A percentile compares a stretch with the other conserved stretches of the same genome.
Conservation (phyloP, 139 green algal genomes). For the Choricystis sp. region DNA sequence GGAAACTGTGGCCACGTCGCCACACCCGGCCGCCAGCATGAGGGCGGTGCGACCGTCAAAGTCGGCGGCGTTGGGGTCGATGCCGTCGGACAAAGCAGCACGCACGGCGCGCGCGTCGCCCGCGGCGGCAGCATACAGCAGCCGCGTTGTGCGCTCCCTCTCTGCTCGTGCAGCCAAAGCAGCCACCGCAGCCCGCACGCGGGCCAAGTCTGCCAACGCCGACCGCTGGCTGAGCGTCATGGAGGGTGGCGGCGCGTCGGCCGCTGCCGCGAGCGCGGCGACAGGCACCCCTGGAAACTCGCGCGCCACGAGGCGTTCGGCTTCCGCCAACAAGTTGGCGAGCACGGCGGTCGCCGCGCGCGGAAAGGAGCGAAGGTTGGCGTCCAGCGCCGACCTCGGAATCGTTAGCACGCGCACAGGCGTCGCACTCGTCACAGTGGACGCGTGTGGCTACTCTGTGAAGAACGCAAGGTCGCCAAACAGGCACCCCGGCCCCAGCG, state of each 20-base stretch:
- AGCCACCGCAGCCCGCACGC: slow-evolving; percentile 18
- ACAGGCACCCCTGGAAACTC: not conserved
- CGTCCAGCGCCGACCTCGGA: slow-evolving; percentile 18
- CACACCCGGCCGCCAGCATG: slow-evolving; percentile 32
- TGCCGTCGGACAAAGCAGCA: slow-evolving; percentile 39
- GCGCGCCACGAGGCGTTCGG: not conserved
- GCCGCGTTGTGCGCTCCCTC: slow-evolving; percentile 21
- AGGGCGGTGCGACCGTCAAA: slow-evolving; percentile 37
- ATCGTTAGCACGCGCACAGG: slow-evolving; percentile 35
- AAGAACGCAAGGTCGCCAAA: slow-evolving; percentile 38
- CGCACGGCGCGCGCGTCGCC: slow-evolving; percentile 16
- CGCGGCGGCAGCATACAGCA: slow-evolving; percentile 20
- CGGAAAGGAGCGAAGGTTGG: slow-evolving; percentile 26
- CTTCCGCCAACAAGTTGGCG: slow-evolving; percentile 25
- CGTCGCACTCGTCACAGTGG: slow-evolving; percentile 11
- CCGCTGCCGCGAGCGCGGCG: not conserved
- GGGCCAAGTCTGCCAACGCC: slow-evolving; percentile 22
- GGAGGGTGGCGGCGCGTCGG: too few species aligned
- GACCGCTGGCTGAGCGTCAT: slow-evolving; percentile 18
- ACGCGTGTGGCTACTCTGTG: slow-evolving; percentile 22
- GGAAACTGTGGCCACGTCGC: slow-evolving; percentile 12
- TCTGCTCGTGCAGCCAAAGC: slow-evolving; percentile 15
- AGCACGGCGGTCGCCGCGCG: slow-evolving; percentile 25
- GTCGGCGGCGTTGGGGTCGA: slow-evolving; percentile 19
- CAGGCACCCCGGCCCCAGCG: not conserved